Base-by-base conservation (phyloP, 208 protist species). In the Crithidia sp. region DNA sequence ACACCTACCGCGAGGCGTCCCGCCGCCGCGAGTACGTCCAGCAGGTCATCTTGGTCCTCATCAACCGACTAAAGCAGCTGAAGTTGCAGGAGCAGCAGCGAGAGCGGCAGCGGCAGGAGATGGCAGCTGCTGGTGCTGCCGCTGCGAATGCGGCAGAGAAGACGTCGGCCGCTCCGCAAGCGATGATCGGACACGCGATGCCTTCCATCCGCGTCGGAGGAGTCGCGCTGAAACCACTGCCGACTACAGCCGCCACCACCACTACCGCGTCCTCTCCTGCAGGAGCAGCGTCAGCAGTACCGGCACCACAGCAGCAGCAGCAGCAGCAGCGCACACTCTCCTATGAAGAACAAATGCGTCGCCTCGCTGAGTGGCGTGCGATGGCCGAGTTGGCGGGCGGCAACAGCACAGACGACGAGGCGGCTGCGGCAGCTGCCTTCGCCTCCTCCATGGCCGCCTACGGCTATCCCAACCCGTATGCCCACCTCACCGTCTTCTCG, bases 11-110 rank as follows among this genome's bases (percentile, higher is more conserved):
- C 19, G 74, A 67, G 28, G 74, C 74, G 39, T 16, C 60, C 36
- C 73, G 79, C 8, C 83, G 86, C 12, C 83, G 84, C 44, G 78
- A 83, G 68, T 92, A 89, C 74, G 81, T 79, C 19, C 84, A 89
- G 80, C 87, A 92, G 65, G 71, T 89, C 56, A 79, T 92, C 50
- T 69, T 92, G 49, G 76, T 87, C 8, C 66, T 92, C 36, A 76
- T 92, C 37, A 89, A 89, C 58, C 78, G 86, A 40, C 56, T 92
- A 36, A 76, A 75, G 67, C 74, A 88, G 73, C 66, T 89, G 70
- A 89, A 89, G 71, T 19, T 81, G 28, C 56, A 61, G n/a, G 82
- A 87, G 59, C 79, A 86, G 65, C 73, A 59, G 28, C 72, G 50
- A 40, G 67, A 36, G 44, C 70, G 61, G 67, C 43, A 67, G 68